A percentile compares a stretch with the other conserved stretches of the same genome.
phyloP scores from a whole-genome alignment of 78 protist genomes.

The Cavenderia fasciculata region DNA sequence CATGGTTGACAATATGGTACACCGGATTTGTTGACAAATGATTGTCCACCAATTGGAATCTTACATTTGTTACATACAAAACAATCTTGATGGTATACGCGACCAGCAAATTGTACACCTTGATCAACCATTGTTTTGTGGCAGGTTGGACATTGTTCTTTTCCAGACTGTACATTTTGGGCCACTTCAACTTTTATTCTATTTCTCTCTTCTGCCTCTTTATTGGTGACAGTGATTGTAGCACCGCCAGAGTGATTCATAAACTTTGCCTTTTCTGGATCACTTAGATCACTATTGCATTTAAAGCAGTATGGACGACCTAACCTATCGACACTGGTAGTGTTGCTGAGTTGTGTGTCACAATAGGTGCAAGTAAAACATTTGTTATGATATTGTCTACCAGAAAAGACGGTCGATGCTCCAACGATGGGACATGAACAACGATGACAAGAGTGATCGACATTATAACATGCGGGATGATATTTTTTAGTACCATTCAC shows the following conservation, averaged over 20 bases:
- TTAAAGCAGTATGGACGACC: conserved; percentile 30
- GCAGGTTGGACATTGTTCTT: conserved; percentile 48
- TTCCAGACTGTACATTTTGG: conserved; percentile 46
- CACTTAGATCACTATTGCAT: background rate
- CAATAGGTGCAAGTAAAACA: conserved; percentile 43
- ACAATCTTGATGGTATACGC: conserved; percentile 25
- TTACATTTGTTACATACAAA: conserved; percentile 24
- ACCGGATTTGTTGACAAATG: conserved; percentile 12
- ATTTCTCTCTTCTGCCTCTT: conserved; percentile 12
- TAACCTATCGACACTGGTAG: conserved; percentile 5
- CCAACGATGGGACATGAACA: conserved; percentile 22
- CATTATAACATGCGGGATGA: conserved; percentile 17
- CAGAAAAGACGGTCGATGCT: background rate
- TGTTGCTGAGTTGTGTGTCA: background rate
- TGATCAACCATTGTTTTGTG: background rate
- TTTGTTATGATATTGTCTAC: conserved; percentile 4
- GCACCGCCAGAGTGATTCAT: background rate
- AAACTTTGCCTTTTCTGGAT: background rate
- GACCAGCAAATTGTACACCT: background rate
- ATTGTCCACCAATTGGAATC: background rate
- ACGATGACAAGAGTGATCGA: background rate
- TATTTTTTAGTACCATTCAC: background rate
- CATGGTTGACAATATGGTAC: conserved; percentile 17
- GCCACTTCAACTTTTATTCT: conserved; percentile 7
- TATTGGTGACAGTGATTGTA: background rate